Evolutionary conservation across 1,284 basidiomycete genomes (phyloP), one percentile per base, ranked within the genome.

Genomic region (Cryptococcus sp.): DNA sequence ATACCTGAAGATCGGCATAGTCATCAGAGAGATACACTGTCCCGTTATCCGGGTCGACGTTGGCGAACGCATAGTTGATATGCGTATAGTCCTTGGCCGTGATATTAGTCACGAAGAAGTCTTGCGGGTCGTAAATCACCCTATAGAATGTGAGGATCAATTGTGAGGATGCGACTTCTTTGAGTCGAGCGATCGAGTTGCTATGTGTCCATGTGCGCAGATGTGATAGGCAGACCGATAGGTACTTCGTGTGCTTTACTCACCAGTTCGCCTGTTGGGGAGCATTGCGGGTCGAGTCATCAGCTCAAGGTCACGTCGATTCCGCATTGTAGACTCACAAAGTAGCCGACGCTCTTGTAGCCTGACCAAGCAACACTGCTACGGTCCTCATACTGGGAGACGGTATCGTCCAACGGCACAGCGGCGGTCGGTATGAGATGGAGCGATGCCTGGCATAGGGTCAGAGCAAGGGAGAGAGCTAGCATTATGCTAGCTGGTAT

Each of bases 21-120:
- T 81, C 75, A 68, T 93, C 91, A 0, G 87, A 88, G 25, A 93
- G 80, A 44, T 71, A 76, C 62, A 89, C 85, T 13, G 73, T 77
- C 1, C 89, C 89, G 5, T 84, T 85, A 23, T 81, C 78, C 5
- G 85, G 70, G 48, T 84, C 82, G 49, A 87, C 83, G 73, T 93
- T 89, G 52, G 89, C 91, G 68, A 93, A 93, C 1, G 92, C 88
- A 70, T 93, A 93, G 5, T 91, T 77, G 61, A 93, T 83, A 68
- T 91, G 89, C 64, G 82, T 94, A 77, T 83, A 82, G 74, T 78
- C 83, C 54, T 68, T 75, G 55, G 72, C 79, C 55, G 91, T 91
- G 55, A 95, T 79, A 16, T 59, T 45, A 26, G 44, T 59, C 26
- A 59, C 50, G 20, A 48, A 46, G 58, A 45, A 59, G 19, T 20